These are phyloP conservation scores for Cucurbita ficifolia DNA, from an alignment of 306 rosid species.

Conservation along the genomic window DNA sequence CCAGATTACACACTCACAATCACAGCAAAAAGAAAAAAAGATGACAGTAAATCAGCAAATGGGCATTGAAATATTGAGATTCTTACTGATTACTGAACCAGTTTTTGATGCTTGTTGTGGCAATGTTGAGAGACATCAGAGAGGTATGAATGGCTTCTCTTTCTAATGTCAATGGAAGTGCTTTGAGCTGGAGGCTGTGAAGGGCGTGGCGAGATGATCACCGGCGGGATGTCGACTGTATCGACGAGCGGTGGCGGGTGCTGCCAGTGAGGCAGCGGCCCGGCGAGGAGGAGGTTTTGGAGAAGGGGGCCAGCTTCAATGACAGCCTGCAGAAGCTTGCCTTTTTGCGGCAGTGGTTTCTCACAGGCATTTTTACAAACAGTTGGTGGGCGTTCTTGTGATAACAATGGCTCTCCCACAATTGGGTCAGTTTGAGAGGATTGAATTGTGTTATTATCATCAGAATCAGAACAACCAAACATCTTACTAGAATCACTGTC, in stretches of 20 bases:
- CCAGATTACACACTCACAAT: neutral
- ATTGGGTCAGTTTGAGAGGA: slow-evolving; percentile 18
- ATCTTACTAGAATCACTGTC: slow-evolving; percentile 17
- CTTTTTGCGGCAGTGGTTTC: slow-evolving; percentile 68
- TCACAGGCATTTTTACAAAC: slow-evolving; percentile 20
- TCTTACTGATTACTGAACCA: neutral
- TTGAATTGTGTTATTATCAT: slow-evolving; percentile 28
- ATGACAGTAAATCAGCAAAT: neutral
- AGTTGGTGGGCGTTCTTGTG: slow-evolving; percentile 6
- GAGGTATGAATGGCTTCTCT: neutral
- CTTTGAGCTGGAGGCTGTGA: slow-evolving; percentile 1
- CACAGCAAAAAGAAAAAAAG: slow-evolving; percentile 1
- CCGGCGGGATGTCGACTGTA: slow-evolving; percentile 59
- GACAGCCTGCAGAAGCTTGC: slow-evolving; percentile 67
- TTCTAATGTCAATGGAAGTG: neutral
- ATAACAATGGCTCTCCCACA: slow-evolving; percentile 5
- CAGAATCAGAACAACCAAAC: slow-evolving; percentile 26
- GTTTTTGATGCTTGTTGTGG: slow-evolving; percentile 2
- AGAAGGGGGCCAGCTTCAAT: slow-evolving; percentile 82
- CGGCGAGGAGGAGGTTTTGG: slow-evolving; percentile 68
- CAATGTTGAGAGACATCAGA: slow-evolving; percentile 1
- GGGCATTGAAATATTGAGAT: neutral
- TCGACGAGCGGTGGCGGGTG: slow-evolving; percentile 75
- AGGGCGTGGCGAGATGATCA: slow-evolving; percentile 26
- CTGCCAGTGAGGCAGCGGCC: slow-evolving; percentile 85